phyloP scores from a whole-genome alignment of 2,329 filamentous ascomycete species.

The Sclerotinia glacialis region DNA sequence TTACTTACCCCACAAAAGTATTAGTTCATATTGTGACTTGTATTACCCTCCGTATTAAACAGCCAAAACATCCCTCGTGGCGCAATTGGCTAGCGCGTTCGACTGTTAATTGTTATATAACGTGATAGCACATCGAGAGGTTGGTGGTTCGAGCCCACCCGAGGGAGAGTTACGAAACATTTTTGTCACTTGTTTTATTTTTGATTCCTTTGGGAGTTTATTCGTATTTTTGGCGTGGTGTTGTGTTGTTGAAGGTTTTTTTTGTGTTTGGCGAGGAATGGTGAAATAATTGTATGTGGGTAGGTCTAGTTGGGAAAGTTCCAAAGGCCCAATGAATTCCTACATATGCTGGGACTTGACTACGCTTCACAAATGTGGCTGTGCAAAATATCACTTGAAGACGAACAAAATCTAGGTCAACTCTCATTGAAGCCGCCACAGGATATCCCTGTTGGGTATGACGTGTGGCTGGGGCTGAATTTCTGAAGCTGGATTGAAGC shows the following conservation, averaged over 20 bases:
- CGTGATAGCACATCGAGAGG: conserved; percentile 12
- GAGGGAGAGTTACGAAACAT: no score
- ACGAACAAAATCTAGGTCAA: no score
- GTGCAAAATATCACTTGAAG: not conserved
- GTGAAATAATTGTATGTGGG: not conserved
- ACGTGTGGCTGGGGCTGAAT: conserved; percentile 15
- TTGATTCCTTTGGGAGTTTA: not conserved
- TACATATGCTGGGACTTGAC: no score
- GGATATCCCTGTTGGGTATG: conserved; percentile 14
- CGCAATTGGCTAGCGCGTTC: conserved; percentile 16
- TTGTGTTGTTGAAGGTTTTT: not conserved
- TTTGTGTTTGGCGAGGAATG: not conserved
- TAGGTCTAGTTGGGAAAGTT: not conserved
- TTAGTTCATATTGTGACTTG: no score
- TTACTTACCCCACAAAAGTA: no score
- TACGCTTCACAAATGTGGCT: not conserved
- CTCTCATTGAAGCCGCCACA: no score
- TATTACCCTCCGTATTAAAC: no score
- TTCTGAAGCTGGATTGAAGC: not conserved
- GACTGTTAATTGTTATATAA: not conserved
- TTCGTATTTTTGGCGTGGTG: not conserved
- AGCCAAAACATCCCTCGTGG: conserved; percentile 2
- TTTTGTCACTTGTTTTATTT: not conserved
- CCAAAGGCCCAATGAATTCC: not conserved
- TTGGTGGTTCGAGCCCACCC: conserved; percentile 17